Percentiles rank a stretch among this genome's conserved stretches.
Evolutionary conservation across 352 stramenopile species (phyloP).

Genomic region (Thalassiosira hispida): DNA sequence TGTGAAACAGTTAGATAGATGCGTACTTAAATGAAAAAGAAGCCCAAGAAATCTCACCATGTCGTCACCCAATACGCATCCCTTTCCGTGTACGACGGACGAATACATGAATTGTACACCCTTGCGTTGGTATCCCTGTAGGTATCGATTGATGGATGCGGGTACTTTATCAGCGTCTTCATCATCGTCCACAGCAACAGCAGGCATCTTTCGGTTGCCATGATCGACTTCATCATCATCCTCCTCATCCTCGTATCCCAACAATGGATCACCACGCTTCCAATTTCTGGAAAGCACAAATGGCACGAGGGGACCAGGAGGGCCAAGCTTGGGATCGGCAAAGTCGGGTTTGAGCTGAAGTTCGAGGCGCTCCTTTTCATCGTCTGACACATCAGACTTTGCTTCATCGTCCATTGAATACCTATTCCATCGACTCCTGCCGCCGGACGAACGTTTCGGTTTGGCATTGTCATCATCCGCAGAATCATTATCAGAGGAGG

Average conservation of each 20-base stretch:
- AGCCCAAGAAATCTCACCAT: conserved; percentile 74
- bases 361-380: conserved; percentile 36
- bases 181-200: not conserved
- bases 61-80: conserved; percentile 81
- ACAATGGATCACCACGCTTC: conserved; percentile 15
- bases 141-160: conserved; percentile 83
- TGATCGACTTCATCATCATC: conserved; percentile 11
- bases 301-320: conserved; percentile 63
- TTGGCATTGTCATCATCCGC: conserved; percentile 4
- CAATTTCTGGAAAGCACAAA: conserved; percentile 53
- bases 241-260: not conserved
- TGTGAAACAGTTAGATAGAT: not conserved
- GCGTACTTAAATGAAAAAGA: too few relatives aligned
- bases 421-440: conserved; percentile 14
- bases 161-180: conserved; percentile 63
- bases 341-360: conserved; percentile 67
- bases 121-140: conserved; percentile 79
- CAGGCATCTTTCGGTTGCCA: conserved; percentile 15
- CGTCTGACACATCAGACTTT: conserved; percentile 23
- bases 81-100: conserved; percentile 61
- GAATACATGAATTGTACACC: conserved; percentile 85
- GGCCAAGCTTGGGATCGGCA: conserved; percentile 68
- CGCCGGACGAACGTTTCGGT: not conserved
- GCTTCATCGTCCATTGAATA: conserved; percentile 21
- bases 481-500: not conserved